Evolutionary conservation across 2,329 filamentous ascomycete genomes (phyloP).

Genomic region (Amesomyces nigricolor): DNA sequence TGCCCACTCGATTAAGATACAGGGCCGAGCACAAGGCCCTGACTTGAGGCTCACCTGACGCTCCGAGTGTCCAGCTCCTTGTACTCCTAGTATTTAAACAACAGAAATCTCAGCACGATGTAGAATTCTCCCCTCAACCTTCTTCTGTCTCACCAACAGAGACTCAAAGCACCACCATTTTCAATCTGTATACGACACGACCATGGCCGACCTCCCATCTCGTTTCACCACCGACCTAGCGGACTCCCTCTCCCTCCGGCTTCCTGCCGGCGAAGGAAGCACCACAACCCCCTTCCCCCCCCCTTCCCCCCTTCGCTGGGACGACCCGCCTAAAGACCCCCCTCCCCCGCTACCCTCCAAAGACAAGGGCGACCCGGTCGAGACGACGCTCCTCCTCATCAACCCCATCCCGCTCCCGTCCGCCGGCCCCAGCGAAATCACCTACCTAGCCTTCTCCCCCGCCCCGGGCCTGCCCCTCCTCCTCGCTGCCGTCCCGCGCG

Average conservation of each 20-base stretch:
- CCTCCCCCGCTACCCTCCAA: constrained; percentile 1
- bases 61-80: too few species aligned
- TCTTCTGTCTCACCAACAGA: too few species aligned
- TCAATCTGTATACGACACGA: neutral
- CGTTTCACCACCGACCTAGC: constrained; percentile 11
- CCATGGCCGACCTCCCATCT: constrained; percentile 8
- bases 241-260: constrained; percentile 1
- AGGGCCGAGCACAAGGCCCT: too few species aligned
- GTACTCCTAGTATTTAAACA: too few species aligned
- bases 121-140: too few species aligned
- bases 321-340: constrained; percentile 22
- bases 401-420: neutral
- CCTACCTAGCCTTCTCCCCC: constrained; percentile 13
- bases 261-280: neutral
- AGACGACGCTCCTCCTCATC: constrained; percentile 19
- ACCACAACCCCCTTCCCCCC: neutral
- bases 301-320: constrained; percentile 16
- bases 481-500: neutral
- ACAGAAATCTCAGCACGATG: too few species aligned
- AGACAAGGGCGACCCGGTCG: constrained; percentile 2
- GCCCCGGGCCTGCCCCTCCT: constrained; percentile 11
- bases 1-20: too few species aligned
- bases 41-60: too few species aligned
- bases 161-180: too few species aligned
- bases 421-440: constrained; percentile 8